Evolutionary conservation across 257 asterid genomes (phyloP).

Genomic region (Cordia subcordata): DNA sequence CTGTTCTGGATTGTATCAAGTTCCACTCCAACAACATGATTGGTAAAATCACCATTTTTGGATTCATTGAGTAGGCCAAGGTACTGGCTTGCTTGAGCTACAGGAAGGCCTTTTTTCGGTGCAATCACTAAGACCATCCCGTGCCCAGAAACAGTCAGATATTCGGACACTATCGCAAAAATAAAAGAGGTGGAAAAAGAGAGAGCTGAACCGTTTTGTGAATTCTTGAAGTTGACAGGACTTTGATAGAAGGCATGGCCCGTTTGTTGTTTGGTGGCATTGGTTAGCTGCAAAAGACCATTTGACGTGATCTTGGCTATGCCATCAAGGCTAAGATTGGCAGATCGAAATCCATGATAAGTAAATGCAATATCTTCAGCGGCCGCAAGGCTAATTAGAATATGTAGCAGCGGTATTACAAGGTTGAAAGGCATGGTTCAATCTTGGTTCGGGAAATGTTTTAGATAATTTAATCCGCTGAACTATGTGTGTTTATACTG

Average conservation of each 20-base stretch:
- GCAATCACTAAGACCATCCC: constrained; percentile 58
- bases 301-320: constrained; percentile 31
- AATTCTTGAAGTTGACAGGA: constrained; percentile 44
- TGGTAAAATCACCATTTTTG: constrained; percentile 39
- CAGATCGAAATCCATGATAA: constrained; percentile 45
- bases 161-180: constrained; percentile 48
- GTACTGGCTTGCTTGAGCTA: constrained; percentile 31
- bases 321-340: constrained; percentile 51
- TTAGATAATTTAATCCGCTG: too few relatives aligned
- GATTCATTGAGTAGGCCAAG: constrained; percentile 51
- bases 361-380: constrained; percentile 25
- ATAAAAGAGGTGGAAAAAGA: constrained; percentile 58
- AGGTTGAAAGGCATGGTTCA: constrained; percentile 31
- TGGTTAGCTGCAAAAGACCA: constrained; percentile 47
- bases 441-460: neutral
- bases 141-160: constrained; percentile 38
- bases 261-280: constrained; percentile 24
- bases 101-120: constrained; percentile 37
- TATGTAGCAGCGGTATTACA: constrained; percentile 3
- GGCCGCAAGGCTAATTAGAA: constrained; percentile 5
- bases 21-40: constrained; percentile 57
- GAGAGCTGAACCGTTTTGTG: constrained; percentile 20
- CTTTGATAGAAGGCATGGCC: constrained; percentile 55
- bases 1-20: constrained; percentile 44
- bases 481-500: too few relatives aligned